These are phyloP conservation scores for Styphnolobium japonicum DNA, from an alignment of 306 rosid species.

Conservation along the genomic window DNA sequence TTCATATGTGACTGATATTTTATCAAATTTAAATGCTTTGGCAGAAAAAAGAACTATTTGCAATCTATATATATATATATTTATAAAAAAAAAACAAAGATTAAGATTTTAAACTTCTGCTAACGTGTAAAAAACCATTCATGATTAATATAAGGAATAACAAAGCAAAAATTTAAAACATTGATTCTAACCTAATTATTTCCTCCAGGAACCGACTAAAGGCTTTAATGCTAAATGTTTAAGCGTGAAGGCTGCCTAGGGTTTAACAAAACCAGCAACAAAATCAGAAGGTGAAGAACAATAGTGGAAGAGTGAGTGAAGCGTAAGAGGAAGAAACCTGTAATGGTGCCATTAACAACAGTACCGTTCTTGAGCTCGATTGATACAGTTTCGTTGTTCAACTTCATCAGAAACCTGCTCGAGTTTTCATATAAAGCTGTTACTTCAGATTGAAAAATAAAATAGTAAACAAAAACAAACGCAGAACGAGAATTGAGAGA, in stretches of 20 bases:
- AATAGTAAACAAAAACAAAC: not conserved
- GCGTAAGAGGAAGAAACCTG: conserved; percentile 39
- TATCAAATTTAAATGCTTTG: not conserved
- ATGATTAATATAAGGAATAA: not conserved
- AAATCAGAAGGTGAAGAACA: not conserved
- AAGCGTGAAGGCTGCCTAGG: conserved; percentile 26
- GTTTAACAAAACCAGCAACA: conserved; percentile 36
- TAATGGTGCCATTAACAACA: conserved; percentile 80
- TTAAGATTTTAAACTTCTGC: too few species aligned
- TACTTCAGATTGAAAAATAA: not conserved
- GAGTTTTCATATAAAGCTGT: not conserved
- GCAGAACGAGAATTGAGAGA: not conserved
- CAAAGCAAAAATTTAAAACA: not conserved
- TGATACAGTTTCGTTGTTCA: conserved; percentile 93
- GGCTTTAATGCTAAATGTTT: not conserved
- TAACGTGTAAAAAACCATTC: too few species aligned
- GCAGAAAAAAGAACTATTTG: not conserved
- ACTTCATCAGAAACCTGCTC: conserved; percentile 83
- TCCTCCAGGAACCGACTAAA: not conserved
- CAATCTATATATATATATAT: too few species aligned
- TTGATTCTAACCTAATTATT: not conserved
- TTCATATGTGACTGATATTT: not conserved
- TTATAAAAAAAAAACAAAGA: too few species aligned
- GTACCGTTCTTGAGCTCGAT: conserved; percentile 95
- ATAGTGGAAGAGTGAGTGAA: not conserved